Conservation (phyloP, 495 filamentous ascomycete species). For the Tetracladium setigerum region DNA sequence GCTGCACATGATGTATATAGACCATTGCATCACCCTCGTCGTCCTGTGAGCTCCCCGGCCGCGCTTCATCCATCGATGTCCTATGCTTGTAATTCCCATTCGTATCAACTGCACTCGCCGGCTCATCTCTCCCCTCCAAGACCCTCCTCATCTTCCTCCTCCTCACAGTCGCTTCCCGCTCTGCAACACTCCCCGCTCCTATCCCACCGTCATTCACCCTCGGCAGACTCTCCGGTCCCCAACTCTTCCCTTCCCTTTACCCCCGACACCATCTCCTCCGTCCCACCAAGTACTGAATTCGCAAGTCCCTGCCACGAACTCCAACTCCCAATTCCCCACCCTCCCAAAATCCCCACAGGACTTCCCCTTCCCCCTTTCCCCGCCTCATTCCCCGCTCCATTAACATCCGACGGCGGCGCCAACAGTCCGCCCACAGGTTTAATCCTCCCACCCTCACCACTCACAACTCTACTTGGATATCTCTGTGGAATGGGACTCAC, state of each 20-base stretch:
- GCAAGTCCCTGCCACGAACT: conserved; percentile 24
- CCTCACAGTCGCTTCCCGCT: conserved; percentile 39
- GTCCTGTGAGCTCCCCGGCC: conserved; percentile 31
- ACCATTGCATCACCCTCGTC: conserved; percentile 69
- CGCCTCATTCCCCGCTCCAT: neutral
- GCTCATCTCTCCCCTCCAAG: conserved; percentile 41
- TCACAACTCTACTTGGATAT: conserved; percentile 13
- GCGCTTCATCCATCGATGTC: conserved; percentile 39
- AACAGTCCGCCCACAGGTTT: conserved; percentile 19
- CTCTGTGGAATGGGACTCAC: conserved; percentile 19
- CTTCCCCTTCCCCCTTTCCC: conserved; percentile 8
- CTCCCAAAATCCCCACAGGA: conserved; percentile 11
- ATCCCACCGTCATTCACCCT: conserved; percentile 33
- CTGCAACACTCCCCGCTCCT: conserved; percentile 37
- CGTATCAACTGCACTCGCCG: conserved; percentile 39
- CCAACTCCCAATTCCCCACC: conserved; percentile 20
- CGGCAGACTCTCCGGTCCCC: conserved; percentile 24
- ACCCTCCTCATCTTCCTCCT: conserved; percentile 39
- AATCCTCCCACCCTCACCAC: conserved; percentile 15
- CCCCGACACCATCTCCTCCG: conserved; percentile 3
- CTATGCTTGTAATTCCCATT: conserved; percentile 44
- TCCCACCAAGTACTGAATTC: conserved; percentile 24
- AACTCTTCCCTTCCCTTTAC: conserved; percentile 10
- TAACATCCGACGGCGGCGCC: conserved; percentile 19
- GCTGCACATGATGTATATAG: conserved; percentile 81